A percentile compares a stretch with the other conserved stretches of the same genome.
Conservation (phyloP, 768 basidiomycete species). For the Tylopilus felleus region DNA sequence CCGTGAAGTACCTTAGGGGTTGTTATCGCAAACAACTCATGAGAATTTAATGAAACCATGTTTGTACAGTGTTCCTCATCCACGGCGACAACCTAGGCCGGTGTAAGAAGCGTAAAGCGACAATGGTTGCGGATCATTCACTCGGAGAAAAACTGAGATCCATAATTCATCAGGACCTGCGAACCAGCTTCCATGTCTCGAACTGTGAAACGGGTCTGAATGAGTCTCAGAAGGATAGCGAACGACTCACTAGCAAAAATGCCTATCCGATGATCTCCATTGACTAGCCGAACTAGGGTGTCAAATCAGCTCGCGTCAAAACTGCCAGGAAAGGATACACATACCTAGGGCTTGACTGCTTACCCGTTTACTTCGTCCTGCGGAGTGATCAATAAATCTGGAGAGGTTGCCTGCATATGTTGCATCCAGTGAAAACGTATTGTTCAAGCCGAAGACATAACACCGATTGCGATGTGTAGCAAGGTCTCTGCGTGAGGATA, state of each 20-base stretch:
- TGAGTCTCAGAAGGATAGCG: too few relatives aligned
- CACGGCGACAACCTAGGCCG: neutral
- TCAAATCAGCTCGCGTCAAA: neutral
- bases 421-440: slow-evolving; percentile 49
- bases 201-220: slow-evolving; percentile 26
- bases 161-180: slow-evolving; percentile 60
- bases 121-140: neutral
- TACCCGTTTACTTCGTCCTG: slow-evolving; percentile 12
- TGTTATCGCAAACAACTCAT: neutral
- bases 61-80: neutral
- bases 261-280: slow-evolving; percentile 66
- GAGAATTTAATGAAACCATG: slow-evolving; percentile 7
- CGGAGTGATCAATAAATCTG: slow-evolving; percentile 65
- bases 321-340: slow-evolving; percentile 8
- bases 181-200: slow-evolving; percentile 39
- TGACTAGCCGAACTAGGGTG: slow-evolving; percentile 50
- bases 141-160: slow-evolving; percentile 42
- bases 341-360: slow-evolving; percentile 50
- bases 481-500: slow-evolving; percentile 35
- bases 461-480: slow-evolving; percentile 49
- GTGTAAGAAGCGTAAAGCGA: neutral
- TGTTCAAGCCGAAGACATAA: slow-evolving; percentile 60
- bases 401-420: slow-evolving; percentile 55
- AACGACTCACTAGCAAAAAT: slow-evolving; percentile 36
- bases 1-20: neutral